These are phyloP conservation scores for Tetracentron sinense DNA, from an alignment of 164 flowering plant genomes.

Conservation along the genomic window DNA sequence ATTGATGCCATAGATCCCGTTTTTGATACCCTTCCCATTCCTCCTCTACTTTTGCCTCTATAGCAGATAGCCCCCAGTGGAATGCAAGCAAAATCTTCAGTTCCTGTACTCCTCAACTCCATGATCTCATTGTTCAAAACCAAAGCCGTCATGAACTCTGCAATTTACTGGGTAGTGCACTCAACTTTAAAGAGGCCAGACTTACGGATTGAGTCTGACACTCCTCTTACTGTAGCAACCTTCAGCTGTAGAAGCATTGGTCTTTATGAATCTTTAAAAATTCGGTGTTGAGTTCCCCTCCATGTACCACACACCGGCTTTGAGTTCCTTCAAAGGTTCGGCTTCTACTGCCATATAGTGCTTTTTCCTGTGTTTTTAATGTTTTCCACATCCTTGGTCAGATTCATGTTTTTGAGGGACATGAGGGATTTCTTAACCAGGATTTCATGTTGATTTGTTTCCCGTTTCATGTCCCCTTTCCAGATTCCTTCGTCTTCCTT, in stretches of 20 bases:
- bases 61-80: slow-evolving; percentile 58
- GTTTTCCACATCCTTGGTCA: slow-evolving; percentile 59
- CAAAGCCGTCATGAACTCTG: slow-evolving; percentile 53
- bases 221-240: slow-evolving; percentile 49
- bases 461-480: slow-evolving; percentile 34
- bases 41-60: slow-evolving; percentile 19
- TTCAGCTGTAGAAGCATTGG: slow-evolving; percentile 25
- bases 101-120: slow-evolving; percentile 57
- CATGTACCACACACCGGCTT: slow-evolving; percentile 74
- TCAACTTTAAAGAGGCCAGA: slow-evolving; percentile 19
- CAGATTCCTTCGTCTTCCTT: slow-evolving; percentile 48
- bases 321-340: slow-evolving; percentile 64
- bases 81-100: slow-evolving; percentile 49
- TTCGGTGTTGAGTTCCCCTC: slow-evolving; percentile 57
- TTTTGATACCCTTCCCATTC: slow-evolving; percentile 22
- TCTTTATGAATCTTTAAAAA: slow-evolving; percentile 30
- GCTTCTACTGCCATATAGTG: slow-evolving; percentile 61
- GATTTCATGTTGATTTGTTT: slow-evolving; percentile 26
- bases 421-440: slow-evolving; percentile 43
- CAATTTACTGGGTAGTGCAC: slow-evolving; percentile 31
- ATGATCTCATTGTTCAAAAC: slow-evolving; percentile 53
- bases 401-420: slow-evolving; percentile 30
- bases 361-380: slow-evolving; percentile 44
- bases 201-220: slow-evolving; percentile 24
- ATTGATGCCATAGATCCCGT: slow-evolving; percentile 57